These are phyloP conservation scores for Xanthoconium stramineum DNA, from an alignment of 768 basidiomycete species.

Conservation along the genomic window DNA sequence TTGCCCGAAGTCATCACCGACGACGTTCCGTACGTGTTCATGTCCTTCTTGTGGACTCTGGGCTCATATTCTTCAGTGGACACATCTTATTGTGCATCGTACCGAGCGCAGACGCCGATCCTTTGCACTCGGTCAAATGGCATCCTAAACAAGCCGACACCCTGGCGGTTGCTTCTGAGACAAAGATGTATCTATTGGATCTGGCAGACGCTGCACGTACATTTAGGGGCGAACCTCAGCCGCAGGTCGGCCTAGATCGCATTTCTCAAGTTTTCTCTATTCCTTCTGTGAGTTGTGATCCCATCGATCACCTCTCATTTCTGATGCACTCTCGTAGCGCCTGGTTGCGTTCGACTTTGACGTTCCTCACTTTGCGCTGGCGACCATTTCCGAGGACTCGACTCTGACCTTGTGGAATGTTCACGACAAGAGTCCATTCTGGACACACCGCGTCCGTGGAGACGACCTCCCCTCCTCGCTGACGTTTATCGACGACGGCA, in stretches of 20 bases:
- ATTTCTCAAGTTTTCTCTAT: conserved; percentile 67
- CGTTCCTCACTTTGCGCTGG: conserved; percentile 69
- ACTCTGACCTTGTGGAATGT: conserved; percentile 81
- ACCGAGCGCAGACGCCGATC: conserved; percentile 49
- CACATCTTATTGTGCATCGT: conserved; percentile 70
- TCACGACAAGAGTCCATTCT: conserved; percentile 71
- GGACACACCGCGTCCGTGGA: conserved; percentile 71
- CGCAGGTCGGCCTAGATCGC: conserved; percentile 65
- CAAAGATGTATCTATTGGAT: conserved; percentile 73
- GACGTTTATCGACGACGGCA: conserved; percentile 82
- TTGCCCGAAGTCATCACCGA: conserved; percentile 80
- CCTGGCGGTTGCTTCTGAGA: conserved; percentile 79
- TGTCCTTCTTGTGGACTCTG: neutral
- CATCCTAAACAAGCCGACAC: conserved; percentile 79
- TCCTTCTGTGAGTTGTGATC: conserved; percentile 53
- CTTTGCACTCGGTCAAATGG: conserved; percentile 83
- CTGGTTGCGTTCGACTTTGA: conserved; percentile 87
- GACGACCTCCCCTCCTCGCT: conserved; percentile 81
- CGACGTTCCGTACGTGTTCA: conserved; percentile 70
- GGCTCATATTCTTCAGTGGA: conserved; percentile 45
- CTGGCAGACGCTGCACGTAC: conserved; percentile 57
- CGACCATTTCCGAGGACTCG: conserved; percentile 80
- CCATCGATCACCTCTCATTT: neutral
- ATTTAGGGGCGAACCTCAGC: conserved; percentile 62
- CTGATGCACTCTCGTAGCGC: conserved; percentile 43